Conservation (phyloP, 768 basidiomycete genomes). For the Sistotremastrum suecicum region DNA sequence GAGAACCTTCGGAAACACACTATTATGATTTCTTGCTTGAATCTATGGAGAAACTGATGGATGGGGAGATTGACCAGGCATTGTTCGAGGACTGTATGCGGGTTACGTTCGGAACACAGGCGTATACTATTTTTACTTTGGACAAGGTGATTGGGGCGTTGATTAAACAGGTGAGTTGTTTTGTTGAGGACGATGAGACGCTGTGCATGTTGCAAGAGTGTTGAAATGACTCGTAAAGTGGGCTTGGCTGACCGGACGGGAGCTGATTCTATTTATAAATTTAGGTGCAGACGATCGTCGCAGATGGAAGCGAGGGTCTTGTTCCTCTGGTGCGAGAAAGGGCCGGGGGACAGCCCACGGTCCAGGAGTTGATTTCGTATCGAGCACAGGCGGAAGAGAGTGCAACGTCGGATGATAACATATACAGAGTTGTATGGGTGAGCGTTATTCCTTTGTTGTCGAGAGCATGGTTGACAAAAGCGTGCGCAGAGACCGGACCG, state of each 20-base stretch:
- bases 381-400: slow-evolving; percentile 56
- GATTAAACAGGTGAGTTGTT: slow-evolving; percentile 64
- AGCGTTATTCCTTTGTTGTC: slow-evolving; percentile 7
- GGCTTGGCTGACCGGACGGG: not conserved
- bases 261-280: not conserved
- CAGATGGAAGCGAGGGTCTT: slow-evolving; percentile 59
- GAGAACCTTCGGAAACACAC: slow-evolving; percentile 35
- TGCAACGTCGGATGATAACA: slow-evolving; percentile 60
- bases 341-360: slow-evolving; percentile 39
- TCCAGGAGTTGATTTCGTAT: slow-evolving; percentile 58
- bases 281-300: slow-evolving; percentile 52
- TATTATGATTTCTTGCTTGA: slow-evolving; percentile 77
- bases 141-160: slow-evolving; percentile 83
- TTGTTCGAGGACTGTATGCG: slow-evolving; percentile 88
- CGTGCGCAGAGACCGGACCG: slow-evolving; percentile 41
- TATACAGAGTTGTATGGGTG: slow-evolving; percentile 76
- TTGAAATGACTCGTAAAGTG: not conserved
- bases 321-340: slow-evolving; percentile 56
- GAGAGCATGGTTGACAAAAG: not conserved
- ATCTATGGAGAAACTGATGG: slow-evolving; percentile 82
- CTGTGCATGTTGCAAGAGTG: too few relatives aligned
- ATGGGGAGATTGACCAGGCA: slow-evolving; percentile 77
- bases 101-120: slow-evolving; percentile 70
- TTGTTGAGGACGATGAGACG: too few relatives aligned
- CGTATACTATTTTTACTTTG: slow-evolving; percentile 84